Conservation (phyloP, 306 rosid species). For the Canavalia gladiata region DNA sequence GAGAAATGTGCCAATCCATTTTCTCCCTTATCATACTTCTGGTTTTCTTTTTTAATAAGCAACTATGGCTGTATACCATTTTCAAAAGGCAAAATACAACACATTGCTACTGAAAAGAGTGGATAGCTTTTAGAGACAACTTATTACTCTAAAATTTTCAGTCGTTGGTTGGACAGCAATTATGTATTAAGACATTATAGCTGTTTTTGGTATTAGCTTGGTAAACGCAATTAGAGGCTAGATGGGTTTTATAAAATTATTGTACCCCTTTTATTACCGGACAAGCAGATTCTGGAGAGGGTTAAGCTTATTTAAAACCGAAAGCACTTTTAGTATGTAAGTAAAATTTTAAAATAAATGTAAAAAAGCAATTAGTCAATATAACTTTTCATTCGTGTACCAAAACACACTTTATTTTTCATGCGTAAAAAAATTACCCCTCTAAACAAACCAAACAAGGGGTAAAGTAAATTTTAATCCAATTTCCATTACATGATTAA, state of each 20-base stretch:
- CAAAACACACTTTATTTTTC: conserved; percentile 2
- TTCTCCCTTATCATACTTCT: not conserved
- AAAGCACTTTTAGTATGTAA: not conserved
- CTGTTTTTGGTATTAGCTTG: not conserved
- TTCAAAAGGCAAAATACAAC: not conserved
- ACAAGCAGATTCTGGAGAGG: not conserved
- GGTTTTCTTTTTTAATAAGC: not conserved
- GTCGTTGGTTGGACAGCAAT: not conserved
- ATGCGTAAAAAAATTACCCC: conserved; percentile 1
- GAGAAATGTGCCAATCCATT: not conserved
- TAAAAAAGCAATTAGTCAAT: not conserved
- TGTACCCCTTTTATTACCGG: not conserved
- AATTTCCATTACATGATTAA: not conserved
- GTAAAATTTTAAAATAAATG: not conserved
- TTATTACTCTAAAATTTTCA: not conserved
- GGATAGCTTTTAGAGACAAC: not conserved
- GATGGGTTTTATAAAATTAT: not conserved
- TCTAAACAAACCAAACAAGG: not conserved
- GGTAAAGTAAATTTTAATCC: not conserved
- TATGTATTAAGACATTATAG: not conserved
- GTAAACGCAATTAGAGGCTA: not conserved
- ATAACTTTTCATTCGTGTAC: not conserved
- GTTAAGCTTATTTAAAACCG: not conserved
- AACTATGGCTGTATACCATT: not conserved
- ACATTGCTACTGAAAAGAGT: not conserved